Percentiles rank a stretch among this genome's conserved stretches.
These are phyloP conservation scores for Aspergillus ostianus DNA, from an alignment of 495 filamentous ascomycete species.

Conservation along the genomic window DNA sequence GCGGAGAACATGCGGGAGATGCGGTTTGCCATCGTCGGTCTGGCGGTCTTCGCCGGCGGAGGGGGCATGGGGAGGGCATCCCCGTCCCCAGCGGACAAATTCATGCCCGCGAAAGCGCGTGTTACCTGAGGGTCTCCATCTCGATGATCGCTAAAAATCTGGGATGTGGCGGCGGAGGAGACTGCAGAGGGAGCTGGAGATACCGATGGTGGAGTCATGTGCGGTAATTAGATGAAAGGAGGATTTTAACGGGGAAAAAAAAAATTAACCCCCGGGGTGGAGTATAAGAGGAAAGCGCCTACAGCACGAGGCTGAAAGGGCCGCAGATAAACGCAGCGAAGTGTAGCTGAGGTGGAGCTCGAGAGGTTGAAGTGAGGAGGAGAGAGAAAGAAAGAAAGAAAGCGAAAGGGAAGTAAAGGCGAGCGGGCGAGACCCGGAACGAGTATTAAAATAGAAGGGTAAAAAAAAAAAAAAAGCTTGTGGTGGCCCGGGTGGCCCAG, in stretches of 20 bases:
- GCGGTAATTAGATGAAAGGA: constrained; percentile 29
- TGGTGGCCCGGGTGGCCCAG: constrained; percentile 21
- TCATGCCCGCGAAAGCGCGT: constrained; percentile 47
- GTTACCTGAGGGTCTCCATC: constrained; percentile 48
- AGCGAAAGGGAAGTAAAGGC: constrained; percentile 7
- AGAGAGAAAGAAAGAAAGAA: constrained; percentile 4
- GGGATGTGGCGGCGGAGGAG: constrained; percentile 44
- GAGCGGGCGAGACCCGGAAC: constrained; percentile 7
- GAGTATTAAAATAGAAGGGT: constrained; percentile 10
- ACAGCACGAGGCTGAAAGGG: constrained; percentile 28
- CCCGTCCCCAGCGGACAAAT: constrained; percentile 41
- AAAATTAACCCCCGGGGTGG: constrained; percentile 16
- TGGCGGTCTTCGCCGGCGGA: constrained; percentile 39
- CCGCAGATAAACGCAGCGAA: constrained; percentile 8
- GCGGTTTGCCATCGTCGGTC: constrained; percentile 55
- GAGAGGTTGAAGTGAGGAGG: constrained; percentile 9
- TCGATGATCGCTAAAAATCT: constrained; percentile 38
- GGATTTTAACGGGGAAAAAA: constrained; percentile 11
- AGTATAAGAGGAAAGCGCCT: constrained; percentile 14
- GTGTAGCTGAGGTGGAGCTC: not conserved
- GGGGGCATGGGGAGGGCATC: constrained; percentile 33
- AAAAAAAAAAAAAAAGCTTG: constrained; percentile 24
- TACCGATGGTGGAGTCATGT: constrained; percentile 47
- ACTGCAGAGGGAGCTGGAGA: constrained; percentile 47
- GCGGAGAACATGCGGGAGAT: constrained; percentile 60